Evolutionary conservation across 129 eudicot genomes (phyloP).

Genomic region (Escallonia herrerae): DNA sequence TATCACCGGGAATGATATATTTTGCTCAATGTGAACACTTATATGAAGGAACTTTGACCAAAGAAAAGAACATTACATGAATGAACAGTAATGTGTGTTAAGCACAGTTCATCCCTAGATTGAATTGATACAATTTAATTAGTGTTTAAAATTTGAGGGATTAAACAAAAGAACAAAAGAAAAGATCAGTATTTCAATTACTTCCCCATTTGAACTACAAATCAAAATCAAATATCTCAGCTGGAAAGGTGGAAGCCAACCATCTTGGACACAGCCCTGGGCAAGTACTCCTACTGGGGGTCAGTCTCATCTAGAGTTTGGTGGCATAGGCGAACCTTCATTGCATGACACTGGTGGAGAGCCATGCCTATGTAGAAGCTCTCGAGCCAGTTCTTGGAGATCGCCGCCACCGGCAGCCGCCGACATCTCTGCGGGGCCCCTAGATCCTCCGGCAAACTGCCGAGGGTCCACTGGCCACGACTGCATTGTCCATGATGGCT

Average conservation of each 20-base stretch:
- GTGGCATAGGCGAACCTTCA: conserved; percentile 46
- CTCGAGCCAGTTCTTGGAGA: conserved; percentile 68
- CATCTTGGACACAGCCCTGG: conserved; percentile 11
- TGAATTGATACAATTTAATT: not conserved
- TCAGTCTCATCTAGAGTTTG: conserved; percentile 40
- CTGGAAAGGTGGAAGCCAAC: conserved; percentile 8
- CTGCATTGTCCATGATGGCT: conserved; percentile 46
- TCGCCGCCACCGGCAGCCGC: conserved; percentile 35
- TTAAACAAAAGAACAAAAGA: conserved; percentile 1
- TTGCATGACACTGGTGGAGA: conserved; percentile 36
- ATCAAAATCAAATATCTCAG: conserved; percentile 6
- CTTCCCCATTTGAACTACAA: conserved; percentile 12
- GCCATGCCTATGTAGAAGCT: conserved; percentile 53
- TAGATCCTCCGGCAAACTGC: conserved; percentile 26
- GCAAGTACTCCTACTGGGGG: conserved; percentile 20
- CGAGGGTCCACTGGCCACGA: conserved; percentile 35
- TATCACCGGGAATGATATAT: no score
- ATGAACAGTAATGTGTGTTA: no score
- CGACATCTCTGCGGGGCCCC: conserved; percentile 23
- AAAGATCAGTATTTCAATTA: conserved; percentile 18
- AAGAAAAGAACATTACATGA: no score
- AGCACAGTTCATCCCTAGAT: no score
- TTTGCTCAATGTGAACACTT: no score
- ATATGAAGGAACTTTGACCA: no score
- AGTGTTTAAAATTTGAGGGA: not conserved